Base-by-base conservation (phyloP, 2,329 filamentous ascomycete genomes). In the Parafenestella ontariensis region DNA sequence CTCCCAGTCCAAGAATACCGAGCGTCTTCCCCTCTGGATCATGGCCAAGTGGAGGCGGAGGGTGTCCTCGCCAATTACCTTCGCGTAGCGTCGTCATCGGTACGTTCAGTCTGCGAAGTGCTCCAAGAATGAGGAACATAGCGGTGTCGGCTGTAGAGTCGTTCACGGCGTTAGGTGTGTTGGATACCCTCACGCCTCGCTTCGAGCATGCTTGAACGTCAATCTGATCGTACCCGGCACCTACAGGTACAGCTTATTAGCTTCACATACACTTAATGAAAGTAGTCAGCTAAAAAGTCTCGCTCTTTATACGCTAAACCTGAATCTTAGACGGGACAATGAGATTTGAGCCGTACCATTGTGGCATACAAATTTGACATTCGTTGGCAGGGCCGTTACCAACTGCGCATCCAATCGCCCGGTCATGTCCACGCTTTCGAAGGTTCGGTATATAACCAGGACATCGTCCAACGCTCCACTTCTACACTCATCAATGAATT, bases 161-260 rank as follows among this genome's bases (percentile, higher is more conserved):
- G 73, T 95, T 88, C 39, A 92, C 89, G 24, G 89, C 89, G 0
- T 85, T 87, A n/a, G 91, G 92, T 1, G 89, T 88, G 75, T 96
- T 95, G 60, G 90, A 92, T 29, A 96, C 89, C 37, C 80, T 82
- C 60, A 96, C 83, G 3, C 80, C 79, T 48, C 85, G 86, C 1
- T 80, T 79, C 9, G 86, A 89, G 79, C 90, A 94, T 34, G 89
- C 88, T 42, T 83, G 73, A 8, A 93, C 81, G 73, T 93, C 88
- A 59, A 96, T 82, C 73, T 92, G 89, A 74, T 96, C 92, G 76
- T 96, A 96, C 33, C 92, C 92, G 51, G 92, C 90, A 57, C 90
- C 88, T 89, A 56, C 29, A 55, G 23, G 15, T 11, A 46, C 15
- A 51, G 24, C 13, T 21, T 7, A 29, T 37, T 34, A 49, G 37